phyloP scores from a whole-genome alignment of 768 basidiomycete species.

The Auriculariales sp. region DNA sequence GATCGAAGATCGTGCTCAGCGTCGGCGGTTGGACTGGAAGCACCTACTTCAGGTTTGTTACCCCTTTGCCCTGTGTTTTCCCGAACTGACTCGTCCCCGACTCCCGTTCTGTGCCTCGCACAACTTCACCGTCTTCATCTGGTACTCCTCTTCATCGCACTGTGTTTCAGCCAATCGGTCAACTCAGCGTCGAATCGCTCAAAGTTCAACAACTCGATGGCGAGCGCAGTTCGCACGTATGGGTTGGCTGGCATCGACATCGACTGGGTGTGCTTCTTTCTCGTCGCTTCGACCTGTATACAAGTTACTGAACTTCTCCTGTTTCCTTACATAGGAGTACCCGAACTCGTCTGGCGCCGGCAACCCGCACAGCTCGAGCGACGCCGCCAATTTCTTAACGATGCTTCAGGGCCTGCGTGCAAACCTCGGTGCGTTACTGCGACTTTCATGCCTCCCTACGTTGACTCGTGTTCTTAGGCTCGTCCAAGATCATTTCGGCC shows the following conservation, averaged over 20 bases:
- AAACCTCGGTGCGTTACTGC: constrained; percentile 26
- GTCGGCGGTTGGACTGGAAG: constrained; percentile 65
- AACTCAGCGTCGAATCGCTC: constrained; percentile 33
- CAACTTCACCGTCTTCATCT: too few species aligned
- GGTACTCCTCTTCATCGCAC: too few species aligned
- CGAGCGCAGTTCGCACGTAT: constrained; percentile 39
- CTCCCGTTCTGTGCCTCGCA: background rate
- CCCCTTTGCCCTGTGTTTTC: background rate
- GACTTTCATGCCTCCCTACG: background rate
- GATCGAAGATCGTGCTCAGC: constrained; percentile 51
- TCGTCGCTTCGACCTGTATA: background rate
- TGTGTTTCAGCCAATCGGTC: constrained; percentile 48
- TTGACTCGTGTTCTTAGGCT: background rate
- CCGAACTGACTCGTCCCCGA: too few species aligned
- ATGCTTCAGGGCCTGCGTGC: constrained; percentile 44
- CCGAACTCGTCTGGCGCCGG: constrained; percentile 49
- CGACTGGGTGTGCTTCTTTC: constrained; percentile 34
- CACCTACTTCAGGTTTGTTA: constrained; percentile 14
- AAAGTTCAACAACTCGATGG: constrained; percentile 42
- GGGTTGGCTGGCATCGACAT: constrained; percentile 52
- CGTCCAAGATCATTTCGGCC: constrained; percentile 48
- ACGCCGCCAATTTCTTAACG: constrained; percentile 47
- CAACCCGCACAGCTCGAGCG: constrained; percentile 42
- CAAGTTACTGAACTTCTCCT: background rate
- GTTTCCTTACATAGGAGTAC: constrained; percentile 39